Evolutionary conservation across 371 early-diverging fungal genomes (phyloP), one percentile per base, ranked within the genome.

Genomic region (Chytridium lagenaria): DNA sequence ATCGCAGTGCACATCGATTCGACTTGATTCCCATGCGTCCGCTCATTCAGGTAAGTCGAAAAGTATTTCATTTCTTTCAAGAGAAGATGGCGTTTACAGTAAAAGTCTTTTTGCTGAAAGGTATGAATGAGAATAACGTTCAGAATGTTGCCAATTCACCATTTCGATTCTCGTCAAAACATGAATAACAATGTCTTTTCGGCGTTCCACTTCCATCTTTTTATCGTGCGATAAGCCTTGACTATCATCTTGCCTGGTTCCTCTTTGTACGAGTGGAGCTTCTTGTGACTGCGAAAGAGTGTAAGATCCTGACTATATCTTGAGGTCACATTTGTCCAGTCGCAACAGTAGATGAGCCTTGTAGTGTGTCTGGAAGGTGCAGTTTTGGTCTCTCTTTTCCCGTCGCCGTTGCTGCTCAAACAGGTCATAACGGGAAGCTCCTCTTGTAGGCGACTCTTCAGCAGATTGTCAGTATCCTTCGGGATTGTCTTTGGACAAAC

Each of bases 1-100:
- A 67, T 84, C 85, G 63, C 82, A 84, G 59, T 84, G 85, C 0
- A 84, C 85, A 55, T 84, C 85, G 31, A 84, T 84, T 83, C 83
- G 40, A 83, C 70, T 52, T 72, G 70, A 38, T 52, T 59, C 15
- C 67, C 36, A 40, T 19, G 36, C 0, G 52, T 68, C 26, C 68
- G 55, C 23, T 78, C 77, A 37, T 38, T 71, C 1, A 83, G 66
- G 44, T 77, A 83, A 1, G 70, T 30, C 16, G 76, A 57, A 72
- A 84, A 84, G 63, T 83, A 84, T 33, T 80, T 81, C 85, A 84
- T 84, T 59, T 84, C 79, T 0, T 77, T 59, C 1, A 84, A 66
- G 1, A 84, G 73, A 34, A 84, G 67, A 16, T 67, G 33, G 26
- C 77, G 72, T 38, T 83, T 78, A 75, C 85, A 84, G 67, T 67